Conservation (phyloP, 805 yeast species). For the Candida maesae region DNA sequence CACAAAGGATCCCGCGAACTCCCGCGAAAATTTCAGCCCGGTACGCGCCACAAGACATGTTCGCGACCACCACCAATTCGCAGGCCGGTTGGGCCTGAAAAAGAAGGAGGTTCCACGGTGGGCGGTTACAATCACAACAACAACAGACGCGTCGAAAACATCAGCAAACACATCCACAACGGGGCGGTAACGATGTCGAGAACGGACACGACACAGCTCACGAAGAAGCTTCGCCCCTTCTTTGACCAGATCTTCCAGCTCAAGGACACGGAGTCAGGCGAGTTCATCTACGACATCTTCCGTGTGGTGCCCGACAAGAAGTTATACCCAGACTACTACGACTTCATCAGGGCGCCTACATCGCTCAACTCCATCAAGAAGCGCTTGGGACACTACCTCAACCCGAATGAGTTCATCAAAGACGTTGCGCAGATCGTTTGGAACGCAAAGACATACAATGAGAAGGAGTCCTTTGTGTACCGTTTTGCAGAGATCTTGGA, state of each 20-base stretch:
- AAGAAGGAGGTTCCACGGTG: no score
- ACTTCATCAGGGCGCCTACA: conserved; percentile 73
- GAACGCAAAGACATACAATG: conserved; percentile 86
- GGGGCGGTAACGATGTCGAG: conserved; percentile 12
- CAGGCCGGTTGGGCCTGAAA: no score
- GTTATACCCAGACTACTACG: conserved; percentile 72
- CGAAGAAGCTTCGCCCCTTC: conserved; percentile 23
- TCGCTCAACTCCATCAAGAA: conserved; percentile 71
- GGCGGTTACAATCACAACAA: background rate
- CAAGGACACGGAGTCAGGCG: conserved; percentile 35
- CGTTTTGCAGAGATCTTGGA: conserved; percentile 56
- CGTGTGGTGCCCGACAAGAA: conserved; percentile 70
- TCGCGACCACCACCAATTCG: no score
- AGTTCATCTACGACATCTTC: conserved; percentile 51
- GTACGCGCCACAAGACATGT: no score
- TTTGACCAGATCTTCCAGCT: conserved; percentile 39
- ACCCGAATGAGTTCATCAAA: conserved; percentile 63
- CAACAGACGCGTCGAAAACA: background rate
- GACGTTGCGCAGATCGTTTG: conserved; percentile 84
- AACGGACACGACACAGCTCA: conserved; percentile 15
- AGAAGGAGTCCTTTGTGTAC: conserved; percentile 62
- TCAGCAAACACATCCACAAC: background rate
- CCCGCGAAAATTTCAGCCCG: no score
- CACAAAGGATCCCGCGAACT: no score
- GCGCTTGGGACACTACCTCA: conserved; percentile 51